Evolutionary conservation across 768 basidiomycete species (phyloP).

Genomic region (Rhodosporidiobolus sp.): DNA sequence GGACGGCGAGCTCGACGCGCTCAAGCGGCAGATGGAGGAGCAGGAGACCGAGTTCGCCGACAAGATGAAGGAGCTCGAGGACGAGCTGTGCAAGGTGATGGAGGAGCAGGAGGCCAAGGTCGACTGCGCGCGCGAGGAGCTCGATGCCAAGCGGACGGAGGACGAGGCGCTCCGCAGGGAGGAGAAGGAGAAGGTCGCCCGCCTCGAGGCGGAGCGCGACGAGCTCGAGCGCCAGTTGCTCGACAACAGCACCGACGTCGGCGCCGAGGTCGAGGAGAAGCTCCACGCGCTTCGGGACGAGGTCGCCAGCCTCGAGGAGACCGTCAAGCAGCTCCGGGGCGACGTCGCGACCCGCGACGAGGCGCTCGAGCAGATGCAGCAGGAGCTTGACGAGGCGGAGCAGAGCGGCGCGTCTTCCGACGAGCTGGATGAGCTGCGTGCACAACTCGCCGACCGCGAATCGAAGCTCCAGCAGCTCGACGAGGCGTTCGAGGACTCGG

Average conservation of each 20-base stretch:
- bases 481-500: conserved; percentile 38
- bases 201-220: conserved; percentile 14
- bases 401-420: neutral
- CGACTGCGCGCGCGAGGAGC: conserved; percentile 14
- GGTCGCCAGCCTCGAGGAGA: conserved; percentile 13
- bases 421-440: conserved; percentile 17
- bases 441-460: conserved; percentile 8
- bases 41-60: conserved; percentile 41
- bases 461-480: conserved; percentile 30
- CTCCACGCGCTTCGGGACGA: conserved; percentile 6
- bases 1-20: conserved; percentile 37
- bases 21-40: conserved; percentile 23
- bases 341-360: conserved; percentile 22
- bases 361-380: conserved; percentile 21
- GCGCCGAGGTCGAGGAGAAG: conserved; percentile 3
- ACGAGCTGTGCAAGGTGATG: conserved; percentile 42
- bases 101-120: conserved; percentile 43
- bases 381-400: conserved; percentile 27
- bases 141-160: conserved; percentile 5
- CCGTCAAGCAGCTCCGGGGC: neutral
- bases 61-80: conserved; percentile 42
- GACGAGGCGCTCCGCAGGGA: neutral
- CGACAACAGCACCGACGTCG: neutral
- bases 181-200: conserved; percentile 13
- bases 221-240: conserved; percentile 19